Conservation (phyloP, 139 green algal genomes). For the Auxenochlorella pyrenoidosa region DNA sequence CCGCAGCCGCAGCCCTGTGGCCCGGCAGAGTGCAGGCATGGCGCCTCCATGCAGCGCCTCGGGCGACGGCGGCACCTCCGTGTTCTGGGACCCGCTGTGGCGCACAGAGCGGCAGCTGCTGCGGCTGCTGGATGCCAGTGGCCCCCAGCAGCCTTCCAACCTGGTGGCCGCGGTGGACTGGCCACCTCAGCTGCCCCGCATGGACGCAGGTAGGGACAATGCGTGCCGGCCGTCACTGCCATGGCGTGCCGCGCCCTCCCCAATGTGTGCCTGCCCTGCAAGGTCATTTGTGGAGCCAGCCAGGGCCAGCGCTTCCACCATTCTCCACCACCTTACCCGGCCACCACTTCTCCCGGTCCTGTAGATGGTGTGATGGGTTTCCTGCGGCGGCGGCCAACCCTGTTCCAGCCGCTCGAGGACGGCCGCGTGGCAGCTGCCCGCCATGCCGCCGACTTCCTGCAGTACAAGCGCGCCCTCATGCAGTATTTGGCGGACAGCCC, state of each 20-base stretch:
- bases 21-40: neutral
- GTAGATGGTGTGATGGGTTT: neutral
- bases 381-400: neutral
- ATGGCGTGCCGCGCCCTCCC: no score
- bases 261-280: no score
- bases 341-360: no score
- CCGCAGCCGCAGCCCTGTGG: neutral
- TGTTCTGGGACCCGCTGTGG: neutral
- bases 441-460: neutral
- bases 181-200: neutral
- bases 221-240: no score
- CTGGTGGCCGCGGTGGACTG: neutral
- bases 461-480: slow-evolving; percentile 19
- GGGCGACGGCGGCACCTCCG: neutral
- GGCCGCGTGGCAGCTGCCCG: neutral
- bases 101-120: neutral
- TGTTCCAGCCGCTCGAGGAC: neutral
- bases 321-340: no score
- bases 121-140: neutral
- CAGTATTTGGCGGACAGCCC: slow-evolving; percentile 1
- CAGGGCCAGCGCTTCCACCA: no score
- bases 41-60: neutral
- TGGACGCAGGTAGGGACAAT: no score
- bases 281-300: no score
- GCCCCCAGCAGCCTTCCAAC: neutral